Conservation (phyloP, 768 basidiomycete genomes). For the Rhodotorula babjevae region DNA sequence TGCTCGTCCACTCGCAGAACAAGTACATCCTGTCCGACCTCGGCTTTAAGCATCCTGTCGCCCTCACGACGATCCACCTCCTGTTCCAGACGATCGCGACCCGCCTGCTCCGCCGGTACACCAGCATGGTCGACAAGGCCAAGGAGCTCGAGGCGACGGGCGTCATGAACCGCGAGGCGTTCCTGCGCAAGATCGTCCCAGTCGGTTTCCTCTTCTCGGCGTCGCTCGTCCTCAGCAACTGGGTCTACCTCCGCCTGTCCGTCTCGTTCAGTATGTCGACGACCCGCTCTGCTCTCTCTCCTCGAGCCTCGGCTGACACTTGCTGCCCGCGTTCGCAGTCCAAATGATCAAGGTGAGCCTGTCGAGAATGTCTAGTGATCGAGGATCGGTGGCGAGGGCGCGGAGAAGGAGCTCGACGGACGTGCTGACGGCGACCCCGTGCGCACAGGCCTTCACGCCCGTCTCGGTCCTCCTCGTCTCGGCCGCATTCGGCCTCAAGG, state of each 20-base stretch:
- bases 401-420: too few species aligned
- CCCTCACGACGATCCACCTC: constrained; percentile 37
- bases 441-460: constrained; percentile 70
- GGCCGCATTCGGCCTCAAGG: constrained; percentile 78
- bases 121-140: constrained; percentile 66
- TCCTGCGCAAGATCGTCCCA: constrained; percentile 79
- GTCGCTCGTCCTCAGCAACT: constrained; percentile 83
- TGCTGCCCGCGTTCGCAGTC: neutral
- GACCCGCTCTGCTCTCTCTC: constrained; percentile 43
- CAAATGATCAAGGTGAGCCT: constrained; percentile 61
- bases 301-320: neutral
- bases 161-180: constrained; percentile 70
- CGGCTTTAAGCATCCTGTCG: constrained; percentile 78
- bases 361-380: too few species aligned
- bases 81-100: constrained; percentile 67
- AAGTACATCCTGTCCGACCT: constrained; percentile 53
- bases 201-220: constrained; percentile 63
- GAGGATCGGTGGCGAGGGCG: too few species aligned
- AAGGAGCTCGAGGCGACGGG: constrained; percentile 57
- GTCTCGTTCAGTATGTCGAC: constrained; percentile 63
- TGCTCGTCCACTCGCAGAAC: constrained; percentile 1
- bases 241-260: constrained; percentile 80
- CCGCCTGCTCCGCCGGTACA: constrained; percentile 73
- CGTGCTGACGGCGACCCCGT: too few species aligned
- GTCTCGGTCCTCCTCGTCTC: constrained; percentile 89